Conservation (phyloP, 2,329 filamentous ascomycete species). For the Calonectria pteridis region DNA sequence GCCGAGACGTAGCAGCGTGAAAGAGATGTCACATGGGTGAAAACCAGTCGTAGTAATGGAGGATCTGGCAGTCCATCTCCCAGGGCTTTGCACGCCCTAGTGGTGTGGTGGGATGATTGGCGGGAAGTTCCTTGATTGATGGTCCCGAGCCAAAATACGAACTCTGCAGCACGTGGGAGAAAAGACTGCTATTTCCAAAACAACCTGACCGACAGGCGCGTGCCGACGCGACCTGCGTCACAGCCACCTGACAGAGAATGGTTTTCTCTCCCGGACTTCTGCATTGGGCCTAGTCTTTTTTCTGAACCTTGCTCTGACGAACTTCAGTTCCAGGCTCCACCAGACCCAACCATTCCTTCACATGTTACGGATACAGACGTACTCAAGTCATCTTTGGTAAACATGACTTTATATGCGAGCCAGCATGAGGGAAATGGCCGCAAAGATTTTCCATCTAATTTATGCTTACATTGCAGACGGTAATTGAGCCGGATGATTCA, state of each 20-base stretch:
- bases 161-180: background rate
- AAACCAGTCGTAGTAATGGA: too few relatives aligned
- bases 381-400: background rate
- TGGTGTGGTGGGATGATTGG: too few relatives aligned
- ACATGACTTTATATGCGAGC: background rate
- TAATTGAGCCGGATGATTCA: background rate
- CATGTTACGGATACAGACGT: background rate
- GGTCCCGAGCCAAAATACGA: background rate
- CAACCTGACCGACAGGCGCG: background rate
- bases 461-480: background rate
- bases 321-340: background rate
- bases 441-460: background rate
- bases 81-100: too few relatives aligned
- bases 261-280: conserved; percentile 17
- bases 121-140: background rate
- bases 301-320: background rate
- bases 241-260: background rate
- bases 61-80: too few relatives aligned
- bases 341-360: background rate
- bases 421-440: background rate
- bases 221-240: background rate
- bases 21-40: too few relatives aligned
- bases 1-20: too few relatives aligned
- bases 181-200: background rate
- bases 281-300: background rate